These are phyloP conservation scores for Talaromyces sp. DNA, from an alignment of 2,329 filamentous ascomycete species.

Conservation along the genomic window DNA sequence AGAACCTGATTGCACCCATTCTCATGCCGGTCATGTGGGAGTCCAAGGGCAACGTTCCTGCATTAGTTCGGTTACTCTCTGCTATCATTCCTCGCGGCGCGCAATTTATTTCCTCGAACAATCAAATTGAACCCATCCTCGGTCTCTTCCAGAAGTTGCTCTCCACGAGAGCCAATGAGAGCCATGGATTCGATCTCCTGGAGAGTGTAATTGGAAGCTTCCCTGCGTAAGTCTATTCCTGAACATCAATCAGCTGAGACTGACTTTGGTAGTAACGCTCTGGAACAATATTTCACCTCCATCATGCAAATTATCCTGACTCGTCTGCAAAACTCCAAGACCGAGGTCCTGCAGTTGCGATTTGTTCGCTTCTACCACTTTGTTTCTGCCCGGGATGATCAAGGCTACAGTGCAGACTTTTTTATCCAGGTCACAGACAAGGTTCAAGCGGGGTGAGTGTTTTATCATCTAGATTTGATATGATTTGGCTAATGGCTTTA, in stretches of 20 bases:
- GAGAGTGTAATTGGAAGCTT: conserved; percentile 74
- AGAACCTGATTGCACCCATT: conserved; percentile 71
- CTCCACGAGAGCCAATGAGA: conserved; percentile 75
- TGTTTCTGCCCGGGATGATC: conserved; percentile 72
- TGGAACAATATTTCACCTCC: conserved; percentile 74
- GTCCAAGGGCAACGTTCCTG: conserved; percentile 86
- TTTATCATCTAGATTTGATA: background rate
- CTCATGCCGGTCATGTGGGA: conserved; percentile 86
- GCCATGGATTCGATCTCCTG: conserved; percentile 83
- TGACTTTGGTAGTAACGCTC: conserved; percentile 48
- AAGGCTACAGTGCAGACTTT: conserved; percentile 86
- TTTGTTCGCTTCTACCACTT: conserved; percentile 96
- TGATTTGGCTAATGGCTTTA: conserved; percentile 17
- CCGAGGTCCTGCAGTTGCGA: conserved; percentile 78
- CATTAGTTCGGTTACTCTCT: conserved; percentile 77
- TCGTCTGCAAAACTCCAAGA: conserved; percentile 66
- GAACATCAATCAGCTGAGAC: background rate
- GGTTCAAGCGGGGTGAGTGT: conserved; percentile 64
- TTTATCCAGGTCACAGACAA: conserved; percentile 82
- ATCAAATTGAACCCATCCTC: conserved; percentile 83
- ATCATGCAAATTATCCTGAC: conserved; percentile 81
- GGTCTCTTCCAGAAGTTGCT: conserved; percentile 94
- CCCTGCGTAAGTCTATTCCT: conserved; percentile 56
- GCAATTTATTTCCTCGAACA: conserved; percentile 68
- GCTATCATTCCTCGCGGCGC: conserved; percentile 78